Evolutionary conservation across 2,329 filamentous ascomycete genomes (phyloP), one percentile per base, ranked within the genome.

Genomic region (Ampelomyces quisqualis): DNA sequence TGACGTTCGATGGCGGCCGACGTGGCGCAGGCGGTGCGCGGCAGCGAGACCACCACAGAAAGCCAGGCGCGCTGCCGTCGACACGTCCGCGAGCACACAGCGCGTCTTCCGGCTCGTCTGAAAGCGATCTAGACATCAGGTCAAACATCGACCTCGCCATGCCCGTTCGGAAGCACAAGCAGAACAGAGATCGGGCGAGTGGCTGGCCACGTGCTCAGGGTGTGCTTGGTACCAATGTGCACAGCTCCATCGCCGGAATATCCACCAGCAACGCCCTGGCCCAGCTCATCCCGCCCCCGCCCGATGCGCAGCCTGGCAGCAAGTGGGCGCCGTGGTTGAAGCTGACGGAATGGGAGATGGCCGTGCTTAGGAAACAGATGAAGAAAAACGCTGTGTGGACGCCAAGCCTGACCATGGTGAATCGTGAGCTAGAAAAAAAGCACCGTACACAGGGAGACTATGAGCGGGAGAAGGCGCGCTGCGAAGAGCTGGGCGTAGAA

Each of bases 361-460:
- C 80, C 4, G 80, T 82, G 49, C 74, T 93, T 6, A 76, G 88
- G 45, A 93, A 93, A 70, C 78, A 85, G 13, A 93, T 93, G 88
- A 93, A 93, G 77, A 93, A 93, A 75, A 93, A 93, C 59, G 85
- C 87, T 0, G 84, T 87, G 4, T 93, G 88, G 88, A 83, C 81
- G 2, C 88, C 88, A 0, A 90, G 86, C 49, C 85, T 88, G 55
- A 90, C 88, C 0, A 93, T 93, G 88, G 87, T 91, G 49, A 80
- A 85, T 11, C 77, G 87, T 20, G 87, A 91, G 67, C 77, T 93
- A 1, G 86, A 86, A 62, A 74, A 75, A 14, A 76, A 88, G 13
- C 83, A 83, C 1, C 82, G 88, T 36, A 74, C 73, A 19, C 55
- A 65, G 21, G 59, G 58, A 31, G 68, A 66, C 39, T 76, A 71